Evolutionary conservation across 768 basidiomycete genomes (phyloP).

Genomic region (Lactifluus piperatus): DNA sequence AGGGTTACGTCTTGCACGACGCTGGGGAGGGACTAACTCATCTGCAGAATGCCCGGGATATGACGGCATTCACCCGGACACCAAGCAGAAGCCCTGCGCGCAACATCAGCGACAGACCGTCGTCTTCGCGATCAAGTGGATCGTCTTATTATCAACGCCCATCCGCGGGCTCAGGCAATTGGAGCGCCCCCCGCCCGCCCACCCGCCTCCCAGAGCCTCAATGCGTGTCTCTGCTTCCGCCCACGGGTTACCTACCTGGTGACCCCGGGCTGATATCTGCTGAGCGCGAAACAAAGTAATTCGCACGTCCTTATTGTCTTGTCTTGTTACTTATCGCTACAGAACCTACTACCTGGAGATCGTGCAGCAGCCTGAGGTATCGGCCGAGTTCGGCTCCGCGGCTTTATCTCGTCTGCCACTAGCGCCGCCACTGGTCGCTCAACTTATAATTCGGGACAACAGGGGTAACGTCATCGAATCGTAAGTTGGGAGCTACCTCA

Average conservation of each 20-base stretch:
- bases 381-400: slow-evolving; percentile 72
- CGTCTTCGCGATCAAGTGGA: slow-evolving; percentile 17
- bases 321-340: background rate
- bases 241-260: slow-evolving; percentile 9
- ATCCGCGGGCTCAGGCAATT: slow-evolving; percentile 11
- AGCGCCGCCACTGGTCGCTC: slow-evolving; percentile 76
- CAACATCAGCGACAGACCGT: slow-evolving; percentile 14
- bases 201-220: slow-evolving; percentile 13
- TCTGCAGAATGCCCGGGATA: slow-evolving; percentile 10
- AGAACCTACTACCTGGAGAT: slow-evolving; percentile 71
- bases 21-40: background rate
- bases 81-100: background rate
- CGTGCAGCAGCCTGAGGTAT: slow-evolving; percentile 73
- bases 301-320: background rate
- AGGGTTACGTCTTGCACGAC: background rate
- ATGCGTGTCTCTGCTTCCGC: slow-evolving; percentile 5
- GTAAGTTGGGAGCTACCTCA: slow-evolving; percentile 43
- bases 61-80: background rate
- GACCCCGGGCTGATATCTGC: slow-evolving; percentile 11
- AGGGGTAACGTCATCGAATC: slow-evolving; percentile 65
- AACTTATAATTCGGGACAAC: slow-evolving; percentile 64
- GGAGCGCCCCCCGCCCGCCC: slow-evolving; percentile 13
- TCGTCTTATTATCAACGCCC: slow-evolving; percentile 16
- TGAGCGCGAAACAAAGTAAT: slow-evolving; percentile 20
- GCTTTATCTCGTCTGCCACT: slow-evolving; percentile 74